Percentiles rank a stretch among this genome's conserved stretches.
Evolutionary conservation across 2,329 filamentous ascomycete species (phyloP).

Genomic region (Sporothrix euskadiensis): DNA sequence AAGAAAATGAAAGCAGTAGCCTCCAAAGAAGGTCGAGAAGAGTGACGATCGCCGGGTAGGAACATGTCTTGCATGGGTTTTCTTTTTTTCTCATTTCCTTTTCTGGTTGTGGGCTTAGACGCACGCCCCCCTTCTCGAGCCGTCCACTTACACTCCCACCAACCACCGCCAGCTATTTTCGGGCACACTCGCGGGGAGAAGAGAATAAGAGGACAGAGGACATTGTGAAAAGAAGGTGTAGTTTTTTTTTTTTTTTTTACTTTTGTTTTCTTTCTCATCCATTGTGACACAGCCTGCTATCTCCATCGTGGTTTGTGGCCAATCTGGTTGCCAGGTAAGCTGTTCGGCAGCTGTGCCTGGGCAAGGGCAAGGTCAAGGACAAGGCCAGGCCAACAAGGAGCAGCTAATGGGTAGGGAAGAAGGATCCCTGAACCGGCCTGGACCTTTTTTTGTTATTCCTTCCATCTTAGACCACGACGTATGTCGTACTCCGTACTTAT

Average conservation of each 20-base stretch:
- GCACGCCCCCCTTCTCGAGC: not conserved
- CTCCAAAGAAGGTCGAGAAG: not conserved
- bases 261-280: not conserved
- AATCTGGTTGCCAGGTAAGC: not conserved
- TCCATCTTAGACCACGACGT: not conserved
- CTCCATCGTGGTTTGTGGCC: not conserved
- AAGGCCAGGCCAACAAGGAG: not conserved
- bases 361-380: not conserved
- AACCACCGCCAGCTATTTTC: constrained; percentile 25
- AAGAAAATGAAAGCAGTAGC: not conserved
- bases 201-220: not conserved
- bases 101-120: not conserved
- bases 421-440: not conserved
- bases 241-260: not conserved
- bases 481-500: not conserved
- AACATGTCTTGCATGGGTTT: not conserved
- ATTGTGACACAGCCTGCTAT: constrained; percentile 20
- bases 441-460: not conserved
- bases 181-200: constrained; percentile 2
- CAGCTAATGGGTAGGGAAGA: not conserved
- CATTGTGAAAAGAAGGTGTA: not conserved
- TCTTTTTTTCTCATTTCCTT: not conserved
- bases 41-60: not conserved
- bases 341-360: not conserved
- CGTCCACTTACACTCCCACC: not conserved